phyloP scores from a whole-genome alignment of 2,329 filamentous ascomycete species.

The Fusarium sublunatum region DNA sequence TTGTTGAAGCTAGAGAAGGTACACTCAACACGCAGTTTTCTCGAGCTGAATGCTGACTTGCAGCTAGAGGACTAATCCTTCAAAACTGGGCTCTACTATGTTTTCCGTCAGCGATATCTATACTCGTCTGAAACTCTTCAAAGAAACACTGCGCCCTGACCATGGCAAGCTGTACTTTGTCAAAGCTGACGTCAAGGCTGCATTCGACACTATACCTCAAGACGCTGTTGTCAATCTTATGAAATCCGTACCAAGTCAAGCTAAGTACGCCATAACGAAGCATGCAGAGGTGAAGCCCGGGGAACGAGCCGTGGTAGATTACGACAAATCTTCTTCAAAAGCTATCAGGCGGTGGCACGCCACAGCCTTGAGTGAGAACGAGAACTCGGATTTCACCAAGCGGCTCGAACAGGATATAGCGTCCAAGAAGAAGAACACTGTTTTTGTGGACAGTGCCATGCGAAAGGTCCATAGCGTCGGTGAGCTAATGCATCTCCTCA shows the following conservation, averaged over 20 bases:
- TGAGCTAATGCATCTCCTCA: slow-evolving; percentile 75
- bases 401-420: slow-evolving; percentile 56
- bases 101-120: slow-evolving; percentile 87
- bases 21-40: slow-evolving; percentile 15
- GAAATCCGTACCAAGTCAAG: slow-evolving; percentile 63
- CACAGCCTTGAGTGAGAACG: slow-evolving; percentile 58
- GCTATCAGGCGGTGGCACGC: slow-evolving; percentile 63
- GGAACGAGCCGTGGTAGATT: slow-evolving; percentile 44
- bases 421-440: slow-evolving; percentile 68
- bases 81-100: slow-evolving; percentile 79
- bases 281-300: slow-evolving; percentile 76
- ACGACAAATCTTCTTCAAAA: slow-evolving; percentile 48
- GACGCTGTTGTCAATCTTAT: slow-evolving; percentile 76
- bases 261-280: slow-evolving; percentile 76
- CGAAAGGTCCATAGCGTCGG: slow-evolving; percentile 67
- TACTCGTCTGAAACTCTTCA: slow-evolving; percentile 76
- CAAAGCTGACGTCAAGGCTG: slow-evolving; percentile 90
- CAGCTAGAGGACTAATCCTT: slow-evolving; percentile 59
- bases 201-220: slow-evolving; percentile 96
- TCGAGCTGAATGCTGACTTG: slow-evolving; percentile 24
- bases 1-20: slow-evolving; percentile 84
- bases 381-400: slow-evolving; percentile 58
- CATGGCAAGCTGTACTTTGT: slow-evolving; percentile 78
- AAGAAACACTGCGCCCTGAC: slow-evolving; percentile 57
- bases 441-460: slow-evolving; percentile 79